phyloP scores from a whole-genome alignment of 345 rosid species.

The Combretum micranthum region DNA sequence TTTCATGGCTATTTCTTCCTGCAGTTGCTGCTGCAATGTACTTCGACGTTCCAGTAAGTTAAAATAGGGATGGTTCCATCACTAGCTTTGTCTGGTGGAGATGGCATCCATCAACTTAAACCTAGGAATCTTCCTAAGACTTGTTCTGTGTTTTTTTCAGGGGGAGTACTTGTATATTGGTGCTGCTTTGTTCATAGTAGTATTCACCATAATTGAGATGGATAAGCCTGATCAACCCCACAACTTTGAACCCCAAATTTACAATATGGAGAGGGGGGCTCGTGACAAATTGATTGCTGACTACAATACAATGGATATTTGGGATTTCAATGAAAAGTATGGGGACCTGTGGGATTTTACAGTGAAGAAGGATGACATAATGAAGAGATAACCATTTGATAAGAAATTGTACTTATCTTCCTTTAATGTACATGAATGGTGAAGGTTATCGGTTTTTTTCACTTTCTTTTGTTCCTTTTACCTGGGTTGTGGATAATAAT shows the following conservation, averaged over 20 bases:
- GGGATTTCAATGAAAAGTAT: slow-evolving; percentile 93
- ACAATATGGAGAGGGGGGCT: slow-evolving; percentile 78
- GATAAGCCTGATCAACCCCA: slow-evolving; percentile 88
- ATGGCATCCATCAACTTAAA: not conserved
- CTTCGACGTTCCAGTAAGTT: slow-evolving; percentile 60
- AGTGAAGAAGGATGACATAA: slow-evolving; percentile 47
- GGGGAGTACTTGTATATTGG: slow-evolving; percentile 79
- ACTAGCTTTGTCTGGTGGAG: not conserved
- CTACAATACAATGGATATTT: slow-evolving; percentile 77
- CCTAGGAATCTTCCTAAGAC: no score
- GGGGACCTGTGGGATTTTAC: slow-evolving; percentile 96
- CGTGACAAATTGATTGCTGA: slow-evolving; percentile 82
- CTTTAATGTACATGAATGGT: no score
- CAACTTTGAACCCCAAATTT: slow-evolving; percentile 91
- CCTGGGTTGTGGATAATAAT: no score
- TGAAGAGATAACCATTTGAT: slow-evolving; percentile 33
- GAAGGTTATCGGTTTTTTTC: no score
- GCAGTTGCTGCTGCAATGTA: slow-evolving; percentile 63
- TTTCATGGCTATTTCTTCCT: slow-evolving; percentile 89
- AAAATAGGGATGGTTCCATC: not conserved
- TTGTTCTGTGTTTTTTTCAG: slow-evolving; percentile 21
- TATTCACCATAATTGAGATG: slow-evolving; percentile 77
- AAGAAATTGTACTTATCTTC: no score
- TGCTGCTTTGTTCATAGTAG: slow-evolving; percentile 56
- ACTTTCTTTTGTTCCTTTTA: no score